A percentile compares a stretch with the other conserved stretches of the same genome.
phyloP scores from a whole-genome alignment of 495 filamentous ascomycete species.

The Lophiostoma macrostomum region DNA sequence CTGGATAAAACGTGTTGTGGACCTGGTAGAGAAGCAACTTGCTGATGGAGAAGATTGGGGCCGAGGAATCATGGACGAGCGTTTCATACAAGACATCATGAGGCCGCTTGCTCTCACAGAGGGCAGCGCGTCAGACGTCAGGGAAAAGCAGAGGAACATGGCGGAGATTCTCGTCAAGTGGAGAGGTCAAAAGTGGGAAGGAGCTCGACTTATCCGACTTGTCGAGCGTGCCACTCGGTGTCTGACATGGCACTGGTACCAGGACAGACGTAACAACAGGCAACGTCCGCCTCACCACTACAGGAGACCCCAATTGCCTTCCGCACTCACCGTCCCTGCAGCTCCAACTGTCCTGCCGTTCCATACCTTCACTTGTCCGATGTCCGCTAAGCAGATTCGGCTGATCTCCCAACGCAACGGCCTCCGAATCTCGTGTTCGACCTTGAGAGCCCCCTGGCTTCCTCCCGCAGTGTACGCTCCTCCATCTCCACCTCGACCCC shows the following conservation, averaged over 20 bases:
- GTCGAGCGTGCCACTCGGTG: slow-evolving; percentile 78
- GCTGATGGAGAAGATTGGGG: slow-evolving; percentile 87
- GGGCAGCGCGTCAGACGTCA: slow-evolving; percentile 38
- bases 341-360: slow-evolving; percentile 98
- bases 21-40: slow-evolving; percentile 90
- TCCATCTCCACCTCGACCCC: slow-evolving; percentile 74
- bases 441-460: slow-evolving; percentile 82
- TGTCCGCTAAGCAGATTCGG: slow-evolving; percentile 90
- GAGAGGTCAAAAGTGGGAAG: slow-evolving; percentile 80
- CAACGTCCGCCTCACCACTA: slow-evolving; percentile 61
- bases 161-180: slow-evolving; percentile 58
- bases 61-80: slow-evolving; percentile 62
- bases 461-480: slow-evolving; percentile 77
- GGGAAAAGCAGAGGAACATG: slow-evolving; percentile 44
- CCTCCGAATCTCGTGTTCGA: slow-evolving; percentile 85
- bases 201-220: slow-evolving; percentile 78
- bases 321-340: slow-evolving; percentile 72
- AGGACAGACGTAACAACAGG: slow-evolving; percentile 68
- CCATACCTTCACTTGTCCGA: slow-evolving; percentile 93
- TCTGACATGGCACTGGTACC: slow-evolving; percentile 84
- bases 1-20: slow-evolving; percentile 93
- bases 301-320: slow-evolving; percentile 70
- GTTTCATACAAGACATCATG: slow-evolving; percentile 50
- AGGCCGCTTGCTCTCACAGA: slow-evolving; percentile 45
- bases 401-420: slow-evolving; percentile 95